A percentile compares a stretch with the other conserved stretches of the same genome.
Conservation (phyloP, 345 rosid species). For the Anastatica hierochuntica region DNA sequence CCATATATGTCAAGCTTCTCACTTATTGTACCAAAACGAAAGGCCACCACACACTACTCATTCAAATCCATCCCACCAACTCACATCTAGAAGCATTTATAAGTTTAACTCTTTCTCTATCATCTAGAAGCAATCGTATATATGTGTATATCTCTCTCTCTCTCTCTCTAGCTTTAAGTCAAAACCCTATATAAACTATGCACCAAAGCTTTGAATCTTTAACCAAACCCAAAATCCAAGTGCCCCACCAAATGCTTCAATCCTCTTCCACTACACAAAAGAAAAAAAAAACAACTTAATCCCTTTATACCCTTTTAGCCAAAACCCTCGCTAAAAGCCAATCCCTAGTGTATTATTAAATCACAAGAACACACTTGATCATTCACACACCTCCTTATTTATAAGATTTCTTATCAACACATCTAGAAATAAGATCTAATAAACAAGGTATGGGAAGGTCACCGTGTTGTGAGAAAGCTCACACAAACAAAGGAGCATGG, state of each 20-base stretch:
- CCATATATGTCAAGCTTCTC: conserved; percentile 26
- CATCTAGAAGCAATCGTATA: conserved; percentile 20
- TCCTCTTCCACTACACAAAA: conserved; percentile 11
- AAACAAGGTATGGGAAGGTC: conserved; percentile 47
- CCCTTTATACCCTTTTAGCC: conserved; percentile 24
- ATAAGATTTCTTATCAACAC: conserved; percentile 4
- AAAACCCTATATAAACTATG: conserved; percentile 26
- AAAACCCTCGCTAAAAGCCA: too few relatives aligned
- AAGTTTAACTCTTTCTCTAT: conserved; percentile 21
- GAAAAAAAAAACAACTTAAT: conserved; percentile 1
- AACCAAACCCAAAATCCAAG: conserved; percentile 30
- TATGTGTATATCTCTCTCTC: background rate
- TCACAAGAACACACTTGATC: too few relatives aligned
- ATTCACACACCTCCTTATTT: too few relatives aligned
- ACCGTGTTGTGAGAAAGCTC: conserved; percentile 68
- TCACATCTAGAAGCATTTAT: conserved; percentile 88
- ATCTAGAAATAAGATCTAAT: conserved; percentile 14
- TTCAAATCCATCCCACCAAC: conserved; percentile 93
- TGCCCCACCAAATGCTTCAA: conserved; percentile 25
- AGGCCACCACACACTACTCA: conserved; percentile 64
- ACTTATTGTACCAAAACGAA: conserved; percentile 36
- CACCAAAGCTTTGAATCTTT: conserved; percentile 24
- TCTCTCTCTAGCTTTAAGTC: conserved; percentile 20
- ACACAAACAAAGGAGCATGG: conserved; percentile 73
- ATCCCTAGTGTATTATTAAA: too few relatives aligned